These are phyloP conservation scores for Colletotrichum paranaense DNA, from an alignment of 2,329 filamentous ascomycete genomes.

Conservation along the genomic window DNA sequence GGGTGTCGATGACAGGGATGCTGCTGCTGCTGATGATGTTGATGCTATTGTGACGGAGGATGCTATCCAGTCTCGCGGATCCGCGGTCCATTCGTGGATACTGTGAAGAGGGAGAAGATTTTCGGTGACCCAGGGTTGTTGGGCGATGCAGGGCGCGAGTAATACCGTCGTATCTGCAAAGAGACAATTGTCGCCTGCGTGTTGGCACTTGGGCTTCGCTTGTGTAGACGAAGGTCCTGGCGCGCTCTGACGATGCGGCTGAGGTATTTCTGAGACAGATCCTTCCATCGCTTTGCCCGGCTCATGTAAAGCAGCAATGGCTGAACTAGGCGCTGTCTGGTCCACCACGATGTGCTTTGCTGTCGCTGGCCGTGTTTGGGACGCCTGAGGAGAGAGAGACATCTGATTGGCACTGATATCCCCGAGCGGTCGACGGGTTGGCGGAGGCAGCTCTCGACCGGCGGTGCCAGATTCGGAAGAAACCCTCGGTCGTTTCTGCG, in stretches of 20 bases:
- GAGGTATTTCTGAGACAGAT: not conserved
- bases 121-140: conserved; percentile 48
- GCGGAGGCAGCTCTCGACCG: not conserved
- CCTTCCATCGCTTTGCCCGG: not conserved
- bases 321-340: not conserved
- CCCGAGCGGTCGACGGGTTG: conserved; percentile 38
- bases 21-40: not conserved
- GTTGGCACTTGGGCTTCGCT: conserved; percentile 21
- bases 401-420: conserved; percentile 39
- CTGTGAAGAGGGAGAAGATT: conserved; percentile 56
- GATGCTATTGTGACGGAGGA: not conserved
- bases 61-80: conserved; percentile 49
- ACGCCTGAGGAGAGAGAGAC: not conserved
- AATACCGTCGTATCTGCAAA: conserved; percentile 52
- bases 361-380: not conserved
- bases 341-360: not conserved
- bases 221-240: not conserved
- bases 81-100: conserved; percentile 45
- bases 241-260: not conserved
- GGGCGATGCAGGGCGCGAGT: conserved; percentile 54
- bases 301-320: not conserved
- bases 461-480: not conserved
- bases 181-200: conserved; percentile 48
- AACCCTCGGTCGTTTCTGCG: not conserved
- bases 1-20: not conserved